Conservation (phyloP, 306 rosid species). For the Prinsepia uniflora region DNA sequence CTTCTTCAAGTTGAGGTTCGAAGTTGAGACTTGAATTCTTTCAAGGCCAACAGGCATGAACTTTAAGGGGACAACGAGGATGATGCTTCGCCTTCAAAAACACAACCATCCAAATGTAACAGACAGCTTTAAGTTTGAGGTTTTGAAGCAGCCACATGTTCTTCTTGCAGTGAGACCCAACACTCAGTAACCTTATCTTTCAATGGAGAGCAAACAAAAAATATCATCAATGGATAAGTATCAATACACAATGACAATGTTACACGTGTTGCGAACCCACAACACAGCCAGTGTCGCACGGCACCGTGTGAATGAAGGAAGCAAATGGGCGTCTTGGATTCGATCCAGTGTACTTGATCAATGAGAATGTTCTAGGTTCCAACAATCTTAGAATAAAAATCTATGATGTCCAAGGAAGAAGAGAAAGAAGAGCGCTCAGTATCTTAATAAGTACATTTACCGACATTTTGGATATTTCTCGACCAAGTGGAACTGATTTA, state of each 20-base stretch:
- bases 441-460: neutral
- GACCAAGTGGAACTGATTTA: neutral
- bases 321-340: neutral
- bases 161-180: neutral
- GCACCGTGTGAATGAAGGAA: neutral
- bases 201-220: neutral
- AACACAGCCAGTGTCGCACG: too few relatives aligned
- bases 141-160: conserved; percentile 21
- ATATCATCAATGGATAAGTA: neutral
- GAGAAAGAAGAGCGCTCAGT: neutral
- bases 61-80: neutral
- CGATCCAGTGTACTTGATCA: neutral
- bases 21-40: too few relatives aligned
- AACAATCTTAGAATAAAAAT: neutral
- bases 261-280: neutral
- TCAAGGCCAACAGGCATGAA: neutral
- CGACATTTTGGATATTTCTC: neutral
- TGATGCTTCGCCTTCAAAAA: conserved; percentile 25
- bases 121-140: neutral
- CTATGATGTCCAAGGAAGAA: conserved; percentile 12
- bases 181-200: neutral
- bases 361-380: conserved; percentile 16
- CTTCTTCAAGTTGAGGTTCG: neutral
- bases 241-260: neutral
- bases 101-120: neutral